A percentile compares a stretch with the other conserved stretches of the same genome.
Conservation (phyloP, 208 protist genomes). For the Lotmaria passim region DNA sequence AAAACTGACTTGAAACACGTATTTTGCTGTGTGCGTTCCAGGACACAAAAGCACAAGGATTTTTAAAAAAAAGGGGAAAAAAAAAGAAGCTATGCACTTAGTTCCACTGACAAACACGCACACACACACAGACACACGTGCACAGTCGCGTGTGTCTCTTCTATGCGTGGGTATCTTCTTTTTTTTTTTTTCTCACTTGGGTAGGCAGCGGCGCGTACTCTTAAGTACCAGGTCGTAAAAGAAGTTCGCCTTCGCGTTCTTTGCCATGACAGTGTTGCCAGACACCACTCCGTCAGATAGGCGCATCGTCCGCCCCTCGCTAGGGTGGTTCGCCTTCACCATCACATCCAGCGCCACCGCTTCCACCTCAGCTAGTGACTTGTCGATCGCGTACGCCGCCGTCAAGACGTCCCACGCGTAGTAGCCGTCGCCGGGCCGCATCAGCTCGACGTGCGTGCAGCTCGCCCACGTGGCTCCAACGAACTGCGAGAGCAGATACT, state of each 20-base stretch:
- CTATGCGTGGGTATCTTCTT: too few species aligned
- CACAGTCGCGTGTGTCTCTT: too few species aligned
- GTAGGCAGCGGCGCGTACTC: slow-evolving; percentile 45
- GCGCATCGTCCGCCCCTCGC: slow-evolving; percentile 63
- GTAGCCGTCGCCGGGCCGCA: slow-evolving; percentile 75
- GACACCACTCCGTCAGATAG: not conserved
- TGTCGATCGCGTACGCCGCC: slow-evolving; percentile 78
- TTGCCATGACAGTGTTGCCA: slow-evolving; percentile 51
- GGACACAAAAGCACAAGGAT: too few species aligned
- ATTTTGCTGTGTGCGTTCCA: too few species aligned
- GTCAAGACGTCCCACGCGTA: slow-evolving; percentile 92
- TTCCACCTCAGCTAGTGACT: slow-evolving; percentile 50
- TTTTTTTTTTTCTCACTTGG: too few species aligned
- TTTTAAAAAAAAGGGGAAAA: too few species aligned
- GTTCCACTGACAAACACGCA: too few species aligned
- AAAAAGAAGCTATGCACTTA: too few species aligned
- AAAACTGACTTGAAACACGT: too few species aligned
- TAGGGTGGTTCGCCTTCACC: slow-evolving; percentile 34
- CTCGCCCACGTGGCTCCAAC: slow-evolving; percentile 80
- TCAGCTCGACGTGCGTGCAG: slow-evolving; percentile 76
- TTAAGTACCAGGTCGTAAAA: slow-evolving; percentile 73
- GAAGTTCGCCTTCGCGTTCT: slow-evolving; percentile 54
- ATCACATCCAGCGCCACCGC: slow-evolving; percentile 64
- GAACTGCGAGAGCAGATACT: slow-evolving; percentile 86
- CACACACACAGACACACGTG: too few species aligned